Percentiles rank a stretch among this genome's conserved stretches.
These are phyloP conservation scores for Phaffia rhodozyma DNA, from an alignment of 1,284 basidiomycete genomes.

Conservation along the genomic window DNA sequence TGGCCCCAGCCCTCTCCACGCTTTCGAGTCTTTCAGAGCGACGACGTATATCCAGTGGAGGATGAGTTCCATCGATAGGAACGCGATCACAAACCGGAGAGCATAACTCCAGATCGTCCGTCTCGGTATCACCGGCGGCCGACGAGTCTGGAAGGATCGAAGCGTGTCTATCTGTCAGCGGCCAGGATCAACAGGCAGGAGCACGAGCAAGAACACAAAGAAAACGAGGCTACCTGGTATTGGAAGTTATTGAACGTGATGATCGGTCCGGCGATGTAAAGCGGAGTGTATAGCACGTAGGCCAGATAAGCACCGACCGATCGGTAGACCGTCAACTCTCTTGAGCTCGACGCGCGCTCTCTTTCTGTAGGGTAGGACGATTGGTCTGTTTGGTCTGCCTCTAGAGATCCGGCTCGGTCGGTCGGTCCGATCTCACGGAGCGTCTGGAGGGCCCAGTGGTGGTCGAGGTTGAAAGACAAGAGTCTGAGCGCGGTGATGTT, in stretches of 20 bases:
- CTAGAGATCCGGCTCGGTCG: too few relatives aligned
- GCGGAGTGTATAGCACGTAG: constrained; percentile 77
- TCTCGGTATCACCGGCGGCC: not conserved
- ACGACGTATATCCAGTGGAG: constrained; percentile 94
- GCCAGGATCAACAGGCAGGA: not conserved
- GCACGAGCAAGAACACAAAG: not conserved
- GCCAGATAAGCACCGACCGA: constrained; percentile 49
- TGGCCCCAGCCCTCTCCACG: constrained; percentile 60
- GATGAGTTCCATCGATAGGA: constrained; percentile 80
- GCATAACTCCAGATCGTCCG: constrained; percentile 44
- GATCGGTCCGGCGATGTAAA: constrained; percentile 94
- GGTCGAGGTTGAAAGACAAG: constrained; percentile 85
- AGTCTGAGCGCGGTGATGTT: constrained; percentile 95
- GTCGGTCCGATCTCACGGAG: too few relatives aligned
- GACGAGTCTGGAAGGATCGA: not conserved
- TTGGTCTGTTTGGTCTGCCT: not conserved
- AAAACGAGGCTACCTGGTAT: constrained; percentile 56
- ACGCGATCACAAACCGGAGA: constrained; percentile 55
- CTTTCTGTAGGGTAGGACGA: constrained; percentile 40
- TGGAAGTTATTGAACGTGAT: constrained; percentile 92
- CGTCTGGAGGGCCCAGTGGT: constrained; percentile 54
- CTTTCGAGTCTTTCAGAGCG: constrained; percentile 80
- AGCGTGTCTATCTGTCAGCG: constrained; percentile 27
- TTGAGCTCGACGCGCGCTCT: constrained; percentile 44
- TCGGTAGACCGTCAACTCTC: constrained; percentile 43